phyloP scores from a whole-genome alignment of 2,329 filamentous ascomycete species.

The Harringtonia lauricola region DNA sequence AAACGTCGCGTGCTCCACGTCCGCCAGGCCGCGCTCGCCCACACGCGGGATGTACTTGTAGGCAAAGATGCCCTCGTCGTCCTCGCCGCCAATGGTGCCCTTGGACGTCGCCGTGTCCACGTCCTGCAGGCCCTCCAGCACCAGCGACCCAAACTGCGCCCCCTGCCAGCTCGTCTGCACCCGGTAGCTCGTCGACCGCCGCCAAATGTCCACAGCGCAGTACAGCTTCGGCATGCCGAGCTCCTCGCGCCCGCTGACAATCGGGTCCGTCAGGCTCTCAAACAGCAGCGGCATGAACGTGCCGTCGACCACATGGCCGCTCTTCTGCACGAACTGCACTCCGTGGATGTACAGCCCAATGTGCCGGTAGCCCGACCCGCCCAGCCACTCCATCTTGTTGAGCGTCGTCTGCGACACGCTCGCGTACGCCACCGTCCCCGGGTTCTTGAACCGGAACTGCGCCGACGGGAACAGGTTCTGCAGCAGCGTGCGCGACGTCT shows the following conservation, averaged over 20 bases:
- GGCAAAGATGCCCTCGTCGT: conserved; percentile 38
- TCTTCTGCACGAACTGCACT: conserved; percentile 41
- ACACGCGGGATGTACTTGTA: conserved; percentile 48
- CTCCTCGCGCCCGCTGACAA: conserved; percentile 48
- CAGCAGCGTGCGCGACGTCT: conserved; percentile 35
- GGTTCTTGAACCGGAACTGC: conserved; percentile 28
- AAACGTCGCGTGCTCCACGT: conserved; percentile 39
- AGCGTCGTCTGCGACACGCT: conserved; percentile 31
- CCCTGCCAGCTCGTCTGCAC: conserved; percentile 30
- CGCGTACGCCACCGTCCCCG: conserved; percentile 31
- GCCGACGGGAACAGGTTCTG: conserved; percentile 34
- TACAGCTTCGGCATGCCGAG: conserved; percentile 51
- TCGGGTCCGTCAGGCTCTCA: conserved; percentile 47
- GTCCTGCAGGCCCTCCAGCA: conserved; percentile 11
- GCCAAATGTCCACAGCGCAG: conserved; percentile 34
- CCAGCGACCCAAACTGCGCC: conserved; percentile 15
- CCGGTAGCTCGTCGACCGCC: conserved; percentile 21
- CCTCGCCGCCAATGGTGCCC: conserved; percentile 17
- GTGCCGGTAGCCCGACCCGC: conserved; percentile 45
- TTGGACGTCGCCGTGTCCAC: conserved; percentile 5
- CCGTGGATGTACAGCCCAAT: conserved; percentile 53
- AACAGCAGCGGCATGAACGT: conserved; percentile 47
- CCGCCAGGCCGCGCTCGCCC: conserved; percentile 36
- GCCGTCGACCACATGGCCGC: conserved; percentile 33
- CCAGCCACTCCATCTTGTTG: conserved; percentile 47